Percentiles rank a stretch among this genome's conserved stretches.
Conservation (phyloP, 768 basidiomycete genomes). For the Tulasnella calospora region DNA sequence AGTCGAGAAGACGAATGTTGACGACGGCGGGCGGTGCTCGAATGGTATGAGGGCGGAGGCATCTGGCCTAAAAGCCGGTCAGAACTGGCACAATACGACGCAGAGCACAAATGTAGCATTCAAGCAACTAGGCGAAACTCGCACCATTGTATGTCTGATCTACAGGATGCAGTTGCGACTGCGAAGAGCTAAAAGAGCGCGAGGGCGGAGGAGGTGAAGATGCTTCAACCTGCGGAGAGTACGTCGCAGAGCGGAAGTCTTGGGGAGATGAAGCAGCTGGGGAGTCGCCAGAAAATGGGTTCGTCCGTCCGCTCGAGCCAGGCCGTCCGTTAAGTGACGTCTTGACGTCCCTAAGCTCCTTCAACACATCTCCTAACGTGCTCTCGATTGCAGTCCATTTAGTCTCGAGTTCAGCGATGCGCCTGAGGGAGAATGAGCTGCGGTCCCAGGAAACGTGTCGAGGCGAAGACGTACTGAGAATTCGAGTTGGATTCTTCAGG, state of each 20-base stretch:
- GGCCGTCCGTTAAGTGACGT: background rate
- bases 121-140: background rate
- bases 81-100: background rate
- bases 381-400: constrained; percentile 26
- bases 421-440: constrained; percentile 13
- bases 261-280: constrained; percentile 18
- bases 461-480: constrained; percentile 24
- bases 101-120: background rate
- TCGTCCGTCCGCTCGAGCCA: constrained; percentile 1
- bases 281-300: constrained; percentile 17
- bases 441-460: background rate
- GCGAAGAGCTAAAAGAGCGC: constrained; percentile 4
- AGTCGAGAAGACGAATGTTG: constrained; percentile 17
- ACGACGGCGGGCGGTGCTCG: constrained; percentile 6
- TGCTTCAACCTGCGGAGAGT: constrained; percentile 7
- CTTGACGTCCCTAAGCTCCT: constrained; percentile 27
- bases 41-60: constrained; percentile 6
- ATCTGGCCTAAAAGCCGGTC: constrained; percentile 12
- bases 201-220: constrained; percentile 12
- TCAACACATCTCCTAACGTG: constrained; percentile 28
- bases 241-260: constrained; percentile 7
- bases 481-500: constrained; percentile 25
- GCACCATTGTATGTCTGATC: constrained; percentile 14
- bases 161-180: constrained; percentile 12
- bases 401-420: constrained; percentile 27